Base-by-base conservation (phyloP, 2,329 filamentous ascomycete species). In the Lomentospora prolificans region DNA sequence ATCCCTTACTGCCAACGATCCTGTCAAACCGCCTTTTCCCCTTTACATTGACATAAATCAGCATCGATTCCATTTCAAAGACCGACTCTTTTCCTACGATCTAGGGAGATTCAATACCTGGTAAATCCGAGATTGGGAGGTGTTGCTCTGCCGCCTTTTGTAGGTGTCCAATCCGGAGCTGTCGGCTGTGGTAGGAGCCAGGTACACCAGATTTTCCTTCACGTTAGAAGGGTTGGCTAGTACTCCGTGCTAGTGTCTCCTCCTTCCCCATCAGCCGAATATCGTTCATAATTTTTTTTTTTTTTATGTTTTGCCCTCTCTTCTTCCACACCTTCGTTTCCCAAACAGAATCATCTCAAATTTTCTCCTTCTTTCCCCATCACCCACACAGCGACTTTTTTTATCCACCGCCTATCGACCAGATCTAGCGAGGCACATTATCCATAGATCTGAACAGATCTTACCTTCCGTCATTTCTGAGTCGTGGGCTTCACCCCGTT, bases 271-370 rank as follows among this genome's bases (percentile, higher is more conserved):
- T 55, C 53, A 55, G 41, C 53, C 53, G 36, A 36, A 55, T 55
- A 55, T 55, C 53, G 53, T 55, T 55, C 53, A 50, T 50, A 55
- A 50, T 55, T 55, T 55, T 55, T 55, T 55, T 55, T 33, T 33
- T 46, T 46, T 46, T 55, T 46, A 28, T 41, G 39, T 55, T 55
- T 50, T 55, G 53, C 53, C 53, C 53, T 55, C 53, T 39, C 41
- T 28, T 39, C 44, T 55, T 50, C 53, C 53, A 55, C 53, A 55
- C 53, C 41, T 50, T 39, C 53, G 31, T 50, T 30, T 48, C 53
- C 44, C 44, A 31, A 52, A 22, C 50, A 52, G 17, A 52, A 52
- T 28, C 28, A 51, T 14, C 10, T 22, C 14, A n/a, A 30, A 17
- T 50, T 48, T 55, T 27, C 30, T 31, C 24, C 24, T 41, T 28